Conservation (phyloP, 139 green algal species). For the Microglena sp. region DNA sequence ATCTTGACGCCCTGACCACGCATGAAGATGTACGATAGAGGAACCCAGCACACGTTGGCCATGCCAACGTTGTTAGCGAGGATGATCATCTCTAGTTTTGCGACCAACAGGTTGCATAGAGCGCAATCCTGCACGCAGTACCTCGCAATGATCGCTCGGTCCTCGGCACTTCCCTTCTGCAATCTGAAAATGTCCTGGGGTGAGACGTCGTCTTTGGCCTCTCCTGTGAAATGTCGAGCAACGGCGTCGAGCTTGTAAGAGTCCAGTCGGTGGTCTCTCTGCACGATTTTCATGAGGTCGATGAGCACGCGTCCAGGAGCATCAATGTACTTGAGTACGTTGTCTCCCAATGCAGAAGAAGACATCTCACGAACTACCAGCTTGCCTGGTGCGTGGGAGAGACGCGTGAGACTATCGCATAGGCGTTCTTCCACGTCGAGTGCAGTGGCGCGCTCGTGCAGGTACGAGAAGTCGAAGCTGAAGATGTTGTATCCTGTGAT, state of each 20-base stretch:
- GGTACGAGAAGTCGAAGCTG: slow-evolving; percentile 23
- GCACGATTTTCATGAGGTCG: slow-evolving; percentile 23
- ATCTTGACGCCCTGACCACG: slow-evolving; percentile 29
- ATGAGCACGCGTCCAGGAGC: slow-evolving; percentile 13
- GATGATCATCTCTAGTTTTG: slow-evolving; percentile 10
- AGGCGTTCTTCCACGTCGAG: too few relatives aligned
- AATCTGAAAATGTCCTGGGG: slow-evolving; percentile 19
- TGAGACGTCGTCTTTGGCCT: slow-evolving; percentile 13
- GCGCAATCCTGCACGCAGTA: slow-evolving; percentile 30
- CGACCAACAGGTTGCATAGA: slow-evolving; percentile 10
- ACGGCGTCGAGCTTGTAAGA: slow-evolving; percentile 17
- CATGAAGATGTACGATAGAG: slow-evolving; percentile 26
- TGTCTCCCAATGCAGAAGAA: slow-evolving; percentile 20
- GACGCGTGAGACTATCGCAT: too few relatives aligned
- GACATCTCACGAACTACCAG: not conserved
- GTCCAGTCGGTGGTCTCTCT: slow-evolving; percentile 21
- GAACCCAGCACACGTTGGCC: slow-evolving; percentile 21
- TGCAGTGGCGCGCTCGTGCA: slow-evolving; percentile 13
- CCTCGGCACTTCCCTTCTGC: slow-evolving; percentile 8
- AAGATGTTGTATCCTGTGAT: slow-evolving; percentile 22
- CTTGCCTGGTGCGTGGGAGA: too few relatives aligned
- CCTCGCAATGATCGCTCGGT: slow-evolving; percentile 14
- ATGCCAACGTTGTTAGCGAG: slow-evolving; percentile 21
- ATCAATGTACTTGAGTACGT: slow-evolving; percentile 13
- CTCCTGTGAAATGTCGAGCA: slow-evolving; percentile 10